Base-by-base conservation (phyloP, 352 stramenopile species). In the Thraustochytrium striatum region DNA sequence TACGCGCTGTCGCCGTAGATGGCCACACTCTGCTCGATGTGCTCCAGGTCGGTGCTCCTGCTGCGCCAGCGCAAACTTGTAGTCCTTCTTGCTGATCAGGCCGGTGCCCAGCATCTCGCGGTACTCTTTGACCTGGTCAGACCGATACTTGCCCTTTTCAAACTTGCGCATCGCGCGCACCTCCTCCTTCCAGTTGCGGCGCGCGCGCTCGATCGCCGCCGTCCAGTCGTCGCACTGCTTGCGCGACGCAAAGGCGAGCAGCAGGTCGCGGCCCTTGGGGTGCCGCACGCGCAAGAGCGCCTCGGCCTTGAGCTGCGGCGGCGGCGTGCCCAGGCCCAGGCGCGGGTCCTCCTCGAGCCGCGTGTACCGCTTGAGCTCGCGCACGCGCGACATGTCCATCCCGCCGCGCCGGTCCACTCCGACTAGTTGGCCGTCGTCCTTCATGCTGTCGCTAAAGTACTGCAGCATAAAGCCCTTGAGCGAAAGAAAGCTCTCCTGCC, bases 1-100 rank as follows among this genome's bases (percentile, higher is more conserved):
- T 79, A 79, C 7, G 13, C 50, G 8, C 43, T 28, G n/a, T 79
- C 69, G 55, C 69, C 69, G 38, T 36, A 79, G n/a, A 79, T 79
- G 55, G 69, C 69, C n/a, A 79, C 69, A 19, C 72, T n/a, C 47
- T 65, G 50, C 55, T 79, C 50, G 9, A 36, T 52, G 33, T 79
- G 53, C 50, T 79, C 69, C 11, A 61, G 19, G 19, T 79, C 69
- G 1, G 50, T 44, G 52, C 52, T 69, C 30, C 69, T 79, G 69
- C 30, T 79, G 69, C 32, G 53, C 7, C 50, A 79, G 57, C 8
- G 69, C 69, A 25, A 41, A 7, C n/a, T 53, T 47, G 57, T 38
- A 79, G n/a, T 69, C 33, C 33, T 73, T 73, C 32, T 53, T 69
- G 21, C n/a, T 44, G 32, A 79, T 79, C n/a, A 25, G 52, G 38